Evolutionary conservation across 169 alveolate species (phyloP).

Genomic region (Plasmodium gallinaceum): DNA sequence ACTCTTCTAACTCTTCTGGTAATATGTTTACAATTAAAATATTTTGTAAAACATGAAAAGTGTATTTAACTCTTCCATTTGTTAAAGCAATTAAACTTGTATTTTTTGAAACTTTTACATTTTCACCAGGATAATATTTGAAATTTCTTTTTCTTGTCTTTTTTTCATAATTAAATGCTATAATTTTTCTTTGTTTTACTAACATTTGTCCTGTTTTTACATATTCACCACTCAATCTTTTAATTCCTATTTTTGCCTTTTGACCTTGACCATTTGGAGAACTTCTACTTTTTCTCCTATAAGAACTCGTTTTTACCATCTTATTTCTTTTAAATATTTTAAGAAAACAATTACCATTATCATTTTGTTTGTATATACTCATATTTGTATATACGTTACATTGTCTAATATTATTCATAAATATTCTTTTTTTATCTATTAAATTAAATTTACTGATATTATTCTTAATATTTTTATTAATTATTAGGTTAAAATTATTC

Average conservation of each 20-base stretch:
- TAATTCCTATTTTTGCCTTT: conserved; percentile 89
- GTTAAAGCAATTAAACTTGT: conserved; percentile 83
- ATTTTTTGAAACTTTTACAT: conserved; percentile 84
- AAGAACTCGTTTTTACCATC: conserved; percentile 90
- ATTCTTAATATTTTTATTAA: too few relatives aligned
- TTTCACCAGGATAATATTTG: conserved; percentile 90
- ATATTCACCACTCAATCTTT: conserved; percentile 90
- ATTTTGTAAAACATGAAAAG: conserved; percentile 87
- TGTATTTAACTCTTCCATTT: conserved; percentile 89
- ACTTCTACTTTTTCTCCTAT: conserved; percentile 89
- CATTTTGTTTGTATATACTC: neutral
- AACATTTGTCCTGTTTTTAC: conserved; percentile 85
- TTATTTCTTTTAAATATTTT: conserved; percentile 80
- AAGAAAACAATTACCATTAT: neutral
- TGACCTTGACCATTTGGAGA: conserved; percentile 90
- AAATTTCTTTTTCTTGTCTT: conserved; percentile 85
- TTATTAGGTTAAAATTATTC: too few relatives aligned
- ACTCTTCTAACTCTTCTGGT: conserved; percentile 90
- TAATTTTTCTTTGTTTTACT: conserved; percentile 85
- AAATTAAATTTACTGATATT: too few relatives aligned
- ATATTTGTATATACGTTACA: neutral
- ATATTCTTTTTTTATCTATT: too few relatives aligned
- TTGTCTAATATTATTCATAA: too few relatives aligned
- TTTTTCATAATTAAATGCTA: conserved; percentile 85
- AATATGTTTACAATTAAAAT: conserved; percentile 88